phyloP scores from a whole-genome alignment of 108 stramenopile species.

The Nitzschia inconspicua region DNA sequence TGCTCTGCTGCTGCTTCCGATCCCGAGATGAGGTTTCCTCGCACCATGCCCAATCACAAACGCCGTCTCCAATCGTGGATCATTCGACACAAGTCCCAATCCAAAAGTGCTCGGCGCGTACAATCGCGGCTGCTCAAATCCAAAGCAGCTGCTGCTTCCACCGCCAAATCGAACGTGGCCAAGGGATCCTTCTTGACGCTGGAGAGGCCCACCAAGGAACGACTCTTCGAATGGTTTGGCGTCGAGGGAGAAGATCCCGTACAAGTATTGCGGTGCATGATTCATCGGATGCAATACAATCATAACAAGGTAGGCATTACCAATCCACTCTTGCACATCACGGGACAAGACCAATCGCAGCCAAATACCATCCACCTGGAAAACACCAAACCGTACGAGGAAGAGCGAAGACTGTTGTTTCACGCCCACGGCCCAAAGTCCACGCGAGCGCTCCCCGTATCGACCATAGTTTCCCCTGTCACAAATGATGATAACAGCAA shows the following conservation, averaged over 20 bases:
- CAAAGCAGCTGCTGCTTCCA: too few relatives aligned
- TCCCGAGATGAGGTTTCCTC: too few relatives aligned
- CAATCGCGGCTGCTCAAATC: background rate
- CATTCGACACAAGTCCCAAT: slow-evolving; percentile 13
- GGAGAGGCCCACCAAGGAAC: slow-evolving; percentile 11
- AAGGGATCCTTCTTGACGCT: slow-evolving; percentile 20
- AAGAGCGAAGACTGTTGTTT: slow-evolving; percentile 83
- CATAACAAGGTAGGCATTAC: slow-evolving; percentile 45
- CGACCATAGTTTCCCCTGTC: too few relatives aligned
- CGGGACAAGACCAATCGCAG: background rate
- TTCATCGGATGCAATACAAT: slow-evolving; percentile 32
- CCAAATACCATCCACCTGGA: too few relatives aligned
- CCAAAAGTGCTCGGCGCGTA: background rate
- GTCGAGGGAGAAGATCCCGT: slow-evolving; percentile 13
- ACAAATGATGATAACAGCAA: background rate
- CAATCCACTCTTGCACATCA: slow-evolving; percentile 36
- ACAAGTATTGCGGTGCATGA: slow-evolving; percentile 15
- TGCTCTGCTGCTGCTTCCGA: too few relatives aligned
- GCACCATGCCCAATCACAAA: slow-evolving; percentile 3
- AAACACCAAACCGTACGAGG: slow-evolving; percentile 84
- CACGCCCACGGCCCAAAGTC: too few relatives aligned
- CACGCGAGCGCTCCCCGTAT: too few relatives aligned
- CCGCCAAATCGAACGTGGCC: background rate
- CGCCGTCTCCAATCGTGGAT: slow-evolving; percentile 21
- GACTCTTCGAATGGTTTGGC: slow-evolving; percentile 16